Evolutionary conservation across 768 basidiomycete genomes (phyloP), one percentile per base, ranked within the genome.

Genomic region (Suillus subluteus): DNA sequence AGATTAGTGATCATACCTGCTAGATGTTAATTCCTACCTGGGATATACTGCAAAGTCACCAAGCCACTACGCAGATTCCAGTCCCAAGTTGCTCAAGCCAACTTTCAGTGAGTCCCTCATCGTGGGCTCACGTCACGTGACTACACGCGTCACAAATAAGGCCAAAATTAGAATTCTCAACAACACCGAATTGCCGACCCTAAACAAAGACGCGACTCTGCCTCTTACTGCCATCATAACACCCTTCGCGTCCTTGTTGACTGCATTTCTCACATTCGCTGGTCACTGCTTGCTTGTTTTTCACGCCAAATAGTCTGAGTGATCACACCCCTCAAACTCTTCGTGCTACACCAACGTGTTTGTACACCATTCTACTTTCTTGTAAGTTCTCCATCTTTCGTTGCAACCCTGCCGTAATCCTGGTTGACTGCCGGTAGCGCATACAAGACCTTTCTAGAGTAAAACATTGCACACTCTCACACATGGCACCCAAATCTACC

Each of bases 401-500:
- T 35, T 56, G 32, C 32, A 13, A 8, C 11, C 16, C 32, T 56
- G 32, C 32, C 32, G 15, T 32, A 32, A 55, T 55, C 32, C 4
- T 35, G 30, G 21, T 56, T 35, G 55, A 35, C 55, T 4, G 5
- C 55, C 32, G 11, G 18, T 21, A 56, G 55, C 21, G 55, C 12
- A 35, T 12, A 56, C 13, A 35, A 35, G 11, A 56, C 12, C 11
- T 56, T 56, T 12, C 32, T 56, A 5, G 55, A 35, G 21, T 21
- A 11, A 11, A 55, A 55, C 16, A 55, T 18, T 9, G 16, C 8
- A 59, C 9, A 16, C 6, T 40, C 9, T 18, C 38, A 18, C 38
- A 11, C 68, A 82, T 87, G 86, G 76, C 86, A 52, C 86, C 86
- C 68, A 77, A 81, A 70, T 84, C 86, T 70, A 80, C 85, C 40